Conservation (phyloP, 768 basidiomycete species). For the Hygrophorus pudorinus region DNA sequence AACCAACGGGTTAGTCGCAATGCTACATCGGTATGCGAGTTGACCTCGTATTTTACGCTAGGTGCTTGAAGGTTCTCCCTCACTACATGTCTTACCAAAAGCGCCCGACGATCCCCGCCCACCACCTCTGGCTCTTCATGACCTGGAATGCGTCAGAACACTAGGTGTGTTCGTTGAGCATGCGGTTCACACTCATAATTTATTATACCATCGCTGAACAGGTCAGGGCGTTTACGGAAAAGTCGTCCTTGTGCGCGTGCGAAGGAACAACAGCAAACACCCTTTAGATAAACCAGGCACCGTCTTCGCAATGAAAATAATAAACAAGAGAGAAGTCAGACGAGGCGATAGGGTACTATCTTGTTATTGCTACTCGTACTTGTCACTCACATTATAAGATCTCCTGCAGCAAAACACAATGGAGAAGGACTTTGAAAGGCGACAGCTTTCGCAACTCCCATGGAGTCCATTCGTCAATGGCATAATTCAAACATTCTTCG, state of each 20-base stretch:
- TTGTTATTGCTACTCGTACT: neutral
- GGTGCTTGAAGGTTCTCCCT: too few species aligned
- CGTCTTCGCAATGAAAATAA: conserved; percentile 38
- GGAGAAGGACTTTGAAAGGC: conserved; percentile 32
- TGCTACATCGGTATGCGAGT: too few species aligned
- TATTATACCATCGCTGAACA: conserved; percentile 11
- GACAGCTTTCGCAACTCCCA: conserved; percentile 27
- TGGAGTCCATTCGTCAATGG: conserved; percentile 49
- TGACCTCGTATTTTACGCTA: too few species aligned
- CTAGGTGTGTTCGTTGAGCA: conserved; percentile 22
- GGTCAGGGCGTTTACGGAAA: conserved; percentile 32
- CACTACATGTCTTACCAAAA: neutral
- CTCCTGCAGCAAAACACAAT: conserved; percentile 15
- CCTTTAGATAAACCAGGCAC: conserved; percentile 24
- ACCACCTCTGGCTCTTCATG: conserved; percentile 22
- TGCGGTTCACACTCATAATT: neutral
- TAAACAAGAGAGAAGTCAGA: conserved; percentile 26
- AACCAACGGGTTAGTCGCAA: too few species aligned
- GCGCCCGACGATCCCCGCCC: conserved; percentile 27
- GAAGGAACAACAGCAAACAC: conserved; percentile 13
- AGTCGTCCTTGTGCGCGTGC: conserved; percentile 32
- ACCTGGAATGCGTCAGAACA: conserved; percentile 31
- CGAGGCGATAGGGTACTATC: conserved; percentile 19
- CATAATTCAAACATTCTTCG: conserved; percentile 34
- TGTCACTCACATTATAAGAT: neutral